phyloP scores from a whole-genome alignment of 148 eudicot species.

The Camellia sinensis region DNA sequence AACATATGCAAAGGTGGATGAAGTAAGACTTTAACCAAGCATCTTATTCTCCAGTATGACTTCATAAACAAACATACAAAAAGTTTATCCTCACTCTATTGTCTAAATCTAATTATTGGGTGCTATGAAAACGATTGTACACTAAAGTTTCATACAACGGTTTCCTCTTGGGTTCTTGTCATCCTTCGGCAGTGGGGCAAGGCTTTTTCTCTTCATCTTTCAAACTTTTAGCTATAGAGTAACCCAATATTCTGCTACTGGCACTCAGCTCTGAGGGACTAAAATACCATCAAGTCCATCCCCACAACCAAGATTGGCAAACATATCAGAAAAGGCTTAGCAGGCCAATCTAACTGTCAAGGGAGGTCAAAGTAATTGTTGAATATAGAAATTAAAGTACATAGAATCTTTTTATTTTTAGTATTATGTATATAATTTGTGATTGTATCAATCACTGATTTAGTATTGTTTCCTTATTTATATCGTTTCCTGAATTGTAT shows the following conservation, averaged over 20 bases:
- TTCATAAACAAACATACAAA: background rate
- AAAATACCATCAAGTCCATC: background rate
- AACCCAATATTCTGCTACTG: background rate
- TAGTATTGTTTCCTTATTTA: too few species aligned
- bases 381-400: too few species aligned
- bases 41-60: slow-evolving; percentile 6
- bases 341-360: background rate
- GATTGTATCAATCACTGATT: too few species aligned
- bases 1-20: background rate
- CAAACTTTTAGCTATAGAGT: background rate
- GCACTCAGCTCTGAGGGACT: background rate
- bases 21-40: background rate
- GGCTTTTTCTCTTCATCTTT: background rate
- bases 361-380: background rate
- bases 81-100: background rate
- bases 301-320: background rate
- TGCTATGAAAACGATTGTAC: background rate
- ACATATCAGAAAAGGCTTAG: background rate
- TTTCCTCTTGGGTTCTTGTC: background rate
- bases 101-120: background rate
- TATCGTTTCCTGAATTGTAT: too few species aligned
- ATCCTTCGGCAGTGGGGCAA: background rate
- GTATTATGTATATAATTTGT: too few species aligned
- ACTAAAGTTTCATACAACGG: background rate
- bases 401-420: too few species aligned